A percentile compares a stretch with the other conserved stretches of the same genome.
phyloP scores from a whole-genome alignment of 306 rosid genomes.

The Calophaca sinica region DNA sequence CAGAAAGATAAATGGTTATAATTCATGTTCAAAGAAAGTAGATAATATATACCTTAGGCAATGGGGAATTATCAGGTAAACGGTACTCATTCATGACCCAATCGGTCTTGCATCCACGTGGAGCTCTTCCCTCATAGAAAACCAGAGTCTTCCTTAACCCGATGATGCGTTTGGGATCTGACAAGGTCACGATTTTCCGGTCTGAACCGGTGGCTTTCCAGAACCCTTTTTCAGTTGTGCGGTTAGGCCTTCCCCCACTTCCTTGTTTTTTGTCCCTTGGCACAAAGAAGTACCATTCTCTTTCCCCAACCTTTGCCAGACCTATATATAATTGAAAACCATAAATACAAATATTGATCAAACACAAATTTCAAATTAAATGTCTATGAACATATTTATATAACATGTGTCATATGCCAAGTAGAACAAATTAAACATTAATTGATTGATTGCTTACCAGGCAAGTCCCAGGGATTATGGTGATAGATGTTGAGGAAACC shows the following conservation, averaged over 20 bases:
- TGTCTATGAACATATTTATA: neutral
- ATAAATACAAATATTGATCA: too few species aligned
- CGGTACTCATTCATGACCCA: constrained; percentile 99
- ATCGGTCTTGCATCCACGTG: constrained; percentile 85
- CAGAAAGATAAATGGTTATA: too few species aligned
- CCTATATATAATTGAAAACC: constrained; percentile 45
- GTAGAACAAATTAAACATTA: too few species aligned
- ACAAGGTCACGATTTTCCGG: constrained; percentile 70
- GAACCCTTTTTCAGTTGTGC: constrained; percentile 88
- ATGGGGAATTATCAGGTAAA: constrained; percentile 67
- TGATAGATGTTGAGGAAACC: constrained; percentile 84
- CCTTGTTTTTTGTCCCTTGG: constrained; percentile 96
- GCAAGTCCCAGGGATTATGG: constrained; percentile 88
- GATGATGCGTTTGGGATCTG: constrained; percentile 72
- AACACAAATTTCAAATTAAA: neutral
- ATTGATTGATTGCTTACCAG: constrained; percentile 58
- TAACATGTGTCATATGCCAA: neutral
- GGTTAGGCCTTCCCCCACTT: constrained; percentile 88
- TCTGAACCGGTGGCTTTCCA: constrained; percentile 99
- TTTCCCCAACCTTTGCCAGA: constrained; percentile 81
- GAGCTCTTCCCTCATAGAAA: constrained; percentile 90
- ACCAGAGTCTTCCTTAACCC: constrained; percentile 93
- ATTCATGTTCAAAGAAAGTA: too few species aligned
- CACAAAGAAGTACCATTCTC: constrained; percentile 98
- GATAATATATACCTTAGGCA: constrained; percentile 90